phyloP scores from a whole-genome alignment of 1,139 yeast genomes.

The Nakaseomyces nivariensis region DNA sequence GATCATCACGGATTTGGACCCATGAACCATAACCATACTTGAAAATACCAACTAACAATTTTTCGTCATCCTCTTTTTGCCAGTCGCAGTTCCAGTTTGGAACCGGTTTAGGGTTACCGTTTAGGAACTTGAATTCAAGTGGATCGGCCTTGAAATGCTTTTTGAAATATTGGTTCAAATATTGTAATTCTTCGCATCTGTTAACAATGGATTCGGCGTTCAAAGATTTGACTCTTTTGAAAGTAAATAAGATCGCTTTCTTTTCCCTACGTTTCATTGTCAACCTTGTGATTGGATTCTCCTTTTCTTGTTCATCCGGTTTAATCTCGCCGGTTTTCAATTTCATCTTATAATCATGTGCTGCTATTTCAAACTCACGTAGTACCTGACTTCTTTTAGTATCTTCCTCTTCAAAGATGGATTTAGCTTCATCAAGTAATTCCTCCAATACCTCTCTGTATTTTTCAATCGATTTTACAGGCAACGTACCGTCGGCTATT shows the following conservation, averaged over 20 bases:
- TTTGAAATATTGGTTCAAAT: constrained; percentile 39
- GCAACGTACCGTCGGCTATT: constrained; percentile 81
- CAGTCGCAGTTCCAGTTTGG: constrained; percentile 89
- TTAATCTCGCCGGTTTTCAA: constrained; percentile 35
- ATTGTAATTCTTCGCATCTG: constrained; percentile 73
- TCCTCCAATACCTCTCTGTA: constrained; percentile 71
- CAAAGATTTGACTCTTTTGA: constrained; percentile 75
- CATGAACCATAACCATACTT: constrained; percentile 96
- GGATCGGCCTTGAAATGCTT: constrained; percentile 38
- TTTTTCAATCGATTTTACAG: constrained; percentile 70
- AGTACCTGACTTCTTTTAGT: constrained; percentile 46
- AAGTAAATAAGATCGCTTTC: constrained; percentile 84
- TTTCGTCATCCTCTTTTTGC: constrained; percentile 75
- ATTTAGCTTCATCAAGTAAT: constrained; percentile 50
- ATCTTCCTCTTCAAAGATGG: constrained; percentile 58
- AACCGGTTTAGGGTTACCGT: constrained; percentile 63
- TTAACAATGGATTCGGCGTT: constrained; percentile 82
- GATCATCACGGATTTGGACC: constrained; percentile 91
- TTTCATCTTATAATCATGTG: constrained; percentile 44
- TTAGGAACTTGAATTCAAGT: constrained; percentile 43
- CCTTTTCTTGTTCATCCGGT: constrained; percentile 22
- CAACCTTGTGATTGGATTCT: constrained; percentile 40
- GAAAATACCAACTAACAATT: constrained; percentile 74
- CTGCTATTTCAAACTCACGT: constrained; percentile 53
- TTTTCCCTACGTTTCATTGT: constrained; percentile 58